Evolutionary conservation across 1,284 basidiomycete genomes (phyloP).

Genomic region (Ustilago vetiveriae): DNA sequence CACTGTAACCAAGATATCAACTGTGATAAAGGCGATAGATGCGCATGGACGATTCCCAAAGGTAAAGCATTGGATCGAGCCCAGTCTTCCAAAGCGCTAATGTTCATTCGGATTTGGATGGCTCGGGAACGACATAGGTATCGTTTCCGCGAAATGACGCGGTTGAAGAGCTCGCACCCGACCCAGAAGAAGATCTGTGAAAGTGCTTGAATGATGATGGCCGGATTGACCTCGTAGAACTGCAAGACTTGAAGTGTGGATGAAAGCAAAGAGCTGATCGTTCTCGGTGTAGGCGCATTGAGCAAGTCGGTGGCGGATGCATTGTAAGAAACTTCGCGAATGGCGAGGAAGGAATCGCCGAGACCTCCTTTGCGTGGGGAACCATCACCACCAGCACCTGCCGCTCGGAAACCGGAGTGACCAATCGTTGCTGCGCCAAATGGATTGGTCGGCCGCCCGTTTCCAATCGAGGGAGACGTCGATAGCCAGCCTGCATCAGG

Average conservation of each 20-base stretch:
- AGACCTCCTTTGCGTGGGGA: conserved; percentile 25
- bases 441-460: conserved; percentile 20
- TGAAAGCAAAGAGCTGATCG: conserved; percentile 83
- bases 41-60: conserved; percentile 76
- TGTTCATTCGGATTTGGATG: conserved; percentile 87
- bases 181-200: conserved; percentile 93
- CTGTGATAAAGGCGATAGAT: conserved; percentile 86
- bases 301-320: conserved; percentile 45
- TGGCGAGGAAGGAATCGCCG: conserved; percentile 27
- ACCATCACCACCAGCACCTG: conserved; percentile 6
- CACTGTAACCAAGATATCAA: conserved; percentile 88
- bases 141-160: conserved; percentile 92
- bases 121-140: conserved; percentile 91
- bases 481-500: conserved; percentile 8
- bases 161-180: conserved; percentile 88
- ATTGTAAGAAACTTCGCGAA: conserved; percentile 45
- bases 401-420: conserved; percentile 19
- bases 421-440: conserved; percentile 26
- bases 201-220: conserved; percentile 87
- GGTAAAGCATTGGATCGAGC: conserved; percentile 82
- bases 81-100: conserved; percentile 90
- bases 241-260: conserved; percentile 86
- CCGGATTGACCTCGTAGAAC: conserved; percentile 90
- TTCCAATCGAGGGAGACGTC: conserved; percentile 28
- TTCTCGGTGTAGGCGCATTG: conserved; percentile 69